These are phyloP conservation scores for Daldinia caldariorum DNA, from an alignment of 495 filamentous ascomycete genomes.

Conservation along the genomic window DNA sequence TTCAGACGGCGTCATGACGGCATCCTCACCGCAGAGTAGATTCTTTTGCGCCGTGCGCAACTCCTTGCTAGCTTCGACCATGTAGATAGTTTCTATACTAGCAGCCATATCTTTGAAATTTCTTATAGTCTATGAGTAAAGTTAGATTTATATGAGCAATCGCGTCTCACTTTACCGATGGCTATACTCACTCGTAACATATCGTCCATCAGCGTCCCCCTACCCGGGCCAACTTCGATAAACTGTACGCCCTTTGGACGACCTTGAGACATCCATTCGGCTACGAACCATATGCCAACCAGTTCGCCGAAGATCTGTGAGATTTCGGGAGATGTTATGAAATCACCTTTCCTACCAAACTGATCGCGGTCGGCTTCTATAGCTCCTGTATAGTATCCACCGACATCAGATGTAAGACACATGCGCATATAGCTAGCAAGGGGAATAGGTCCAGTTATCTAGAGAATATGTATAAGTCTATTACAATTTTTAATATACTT, in stretches of 20 bases:
- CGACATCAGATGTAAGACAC: slow-evolving; percentile 90
- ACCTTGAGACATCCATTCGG: slow-evolving; percentile 96
- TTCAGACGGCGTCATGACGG: slow-evolving; percentile 72
- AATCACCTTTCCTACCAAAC: slow-evolving; percentile 91
- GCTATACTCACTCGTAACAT: slow-evolving; percentile 77
- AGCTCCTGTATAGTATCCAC: slow-evolving; percentile 90
- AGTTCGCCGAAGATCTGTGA: slow-evolving; percentile 97
- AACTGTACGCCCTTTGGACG: slow-evolving; percentile 77
- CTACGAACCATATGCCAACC: slow-evolving; percentile 89
- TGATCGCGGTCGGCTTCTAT: slow-evolving; percentile 73
- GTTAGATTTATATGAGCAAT: slow-evolving; percentile 10
- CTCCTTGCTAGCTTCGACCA: slow-evolving; percentile 86
- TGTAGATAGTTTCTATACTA: slow-evolving; percentile 83
- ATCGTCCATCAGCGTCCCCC: slow-evolving; percentile 97
- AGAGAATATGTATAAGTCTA: slow-evolving; percentile 12
- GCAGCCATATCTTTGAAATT: slow-evolving; percentile 81
- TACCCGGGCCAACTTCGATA: slow-evolving; percentile 92
- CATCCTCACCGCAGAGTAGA: slow-evolving; percentile 81
- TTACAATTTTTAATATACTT: neutral
- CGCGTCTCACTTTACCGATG: neutral
- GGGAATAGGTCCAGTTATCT: slow-evolving; percentile 88
- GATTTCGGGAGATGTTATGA: slow-evolving; percentile 96
- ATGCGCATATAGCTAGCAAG: slow-evolving; percentile 97
- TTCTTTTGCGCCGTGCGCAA: slow-evolving; percentile 79
- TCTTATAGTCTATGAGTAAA: slow-evolving; percentile 71